Evolutionary conservation across 2,329 filamentous ascomycete genomes (phyloP), one percentile per base, ranked within the genome.

Genomic region (Xylaria sp.): DNA sequence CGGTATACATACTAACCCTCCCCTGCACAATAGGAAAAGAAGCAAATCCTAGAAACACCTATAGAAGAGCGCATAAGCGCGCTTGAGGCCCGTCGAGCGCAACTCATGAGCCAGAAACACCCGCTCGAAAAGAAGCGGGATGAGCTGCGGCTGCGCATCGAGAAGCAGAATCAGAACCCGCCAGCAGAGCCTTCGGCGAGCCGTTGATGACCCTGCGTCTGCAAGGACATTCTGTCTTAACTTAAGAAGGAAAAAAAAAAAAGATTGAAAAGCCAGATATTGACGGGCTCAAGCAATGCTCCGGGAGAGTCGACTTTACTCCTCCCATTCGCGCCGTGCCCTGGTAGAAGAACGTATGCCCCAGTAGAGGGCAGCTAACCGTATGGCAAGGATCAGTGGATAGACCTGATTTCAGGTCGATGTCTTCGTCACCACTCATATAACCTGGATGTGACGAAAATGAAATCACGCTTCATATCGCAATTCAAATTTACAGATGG

Each of bases 1-100:
- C 28, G 9, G 28, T 31, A 31, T 31, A 31, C n/a, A n/a, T n/a
- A 19, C 56, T 17, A 37, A 11, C 15, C 11, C 1, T 23, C 14
- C 28, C 37, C 17, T 5, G 12, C 5, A 15, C n/a, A 46, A 59
- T 43, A 77, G 73, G 73, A 76, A 56, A 74, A 72, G 57, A 67
- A 69, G 42, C 66, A 73, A 52, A 78, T 83, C 64, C 72, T 78
- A 37, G 74, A 78, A 45, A 75, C 77, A 1, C 72, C 78, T 0
- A 65, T 76, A 37, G 77, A 77, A 38, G 80, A 83, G 28, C 80
- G 83, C 65, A 80, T 84, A 63, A 73, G 75, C 51, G 74, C 75
- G 14, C 77, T 84, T 51, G 76, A 83, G 66, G 73, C 71, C 21
- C 82, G 80, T 58, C 78, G 77, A 62, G 70, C 73, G 28, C 69